Percentiles rank a stretch among this genome's conserved stretches.
These are phyloP conservation scores for Mortierella sp. DNA, from an alignment of 371 early-diverging fungal genomes.

Conservation along the genomic window DNA sequence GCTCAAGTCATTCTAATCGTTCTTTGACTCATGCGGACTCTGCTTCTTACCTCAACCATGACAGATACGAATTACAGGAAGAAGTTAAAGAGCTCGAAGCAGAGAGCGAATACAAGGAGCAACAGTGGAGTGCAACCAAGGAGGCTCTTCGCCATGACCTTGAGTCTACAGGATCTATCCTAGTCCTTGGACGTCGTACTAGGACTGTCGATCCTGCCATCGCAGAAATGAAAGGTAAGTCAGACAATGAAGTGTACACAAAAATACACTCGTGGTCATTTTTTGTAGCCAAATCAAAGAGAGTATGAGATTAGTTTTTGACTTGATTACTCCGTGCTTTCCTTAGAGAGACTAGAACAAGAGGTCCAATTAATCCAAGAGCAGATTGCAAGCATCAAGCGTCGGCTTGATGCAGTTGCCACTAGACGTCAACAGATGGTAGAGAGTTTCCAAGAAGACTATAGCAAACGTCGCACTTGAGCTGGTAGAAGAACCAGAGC, in stretches of 20 bases:
- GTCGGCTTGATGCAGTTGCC: slow-evolving; percentile 25
- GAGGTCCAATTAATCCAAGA: slow-evolving; percentile 15
- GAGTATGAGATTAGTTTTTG: neutral
- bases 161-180: too few relatives aligned
- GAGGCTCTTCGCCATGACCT: slow-evolving; percentile 27
- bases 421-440: slow-evolving; percentile 24
- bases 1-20: neutral
- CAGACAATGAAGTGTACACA: neutral
- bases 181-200: slow-evolving; percentile 14
- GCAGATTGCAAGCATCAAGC: slow-evolving; percentile 27
- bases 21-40: too few relatives aligned
- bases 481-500: too few relatives aligned
- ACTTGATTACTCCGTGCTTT: neutral
- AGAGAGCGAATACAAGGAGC: slow-evolving; percentile 18
- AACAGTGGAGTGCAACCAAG: slow-evolving; percentile 25
- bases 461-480: too few relatives aligned
- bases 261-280: neutral
- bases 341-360: slow-evolving; percentile 17
- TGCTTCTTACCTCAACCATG: neutral
- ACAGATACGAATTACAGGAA: slow-evolving; percentile 5
- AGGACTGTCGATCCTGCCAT: slow-evolving; percentile 14
- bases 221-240: slow-evolving; percentile 23
- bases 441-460: neutral
- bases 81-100: slow-evolving; percentile 19
- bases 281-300: neutral